Evolutionary conservation across 2,329 filamentous ascomycete species (phyloP), one percentile per base, ranked within the genome.

Genomic region (Leptodontidium sp.): DNA sequence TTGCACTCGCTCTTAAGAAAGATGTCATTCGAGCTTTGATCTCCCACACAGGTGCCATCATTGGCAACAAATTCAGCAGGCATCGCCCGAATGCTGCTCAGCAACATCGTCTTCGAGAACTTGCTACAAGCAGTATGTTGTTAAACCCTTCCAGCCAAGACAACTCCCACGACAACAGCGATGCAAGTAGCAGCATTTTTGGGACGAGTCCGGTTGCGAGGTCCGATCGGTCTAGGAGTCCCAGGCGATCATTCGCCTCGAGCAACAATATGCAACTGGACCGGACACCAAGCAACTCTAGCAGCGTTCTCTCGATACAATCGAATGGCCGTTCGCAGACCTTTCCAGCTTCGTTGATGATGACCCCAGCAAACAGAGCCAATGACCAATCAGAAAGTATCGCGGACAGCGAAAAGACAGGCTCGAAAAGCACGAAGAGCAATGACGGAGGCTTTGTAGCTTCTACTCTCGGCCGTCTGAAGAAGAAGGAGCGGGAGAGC

Each of bases 11-110:
- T 15, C 86, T 99, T 65, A 98, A 99, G 83, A 97, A 94, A 78
- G 94, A 97, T 58, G 92, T 98, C 68, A 93, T 97, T 78, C 93
- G 94, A 77, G 95, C 96, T 0, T 86, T 99, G 57, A 97, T 99
- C 76, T 96, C 93, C 1, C 96, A 99, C 78, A 94, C 95, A 0
- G 96, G 96, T 45, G 94, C 96, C 67, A 98, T 99, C 74, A 93
- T 99, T 61, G 93, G 95, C 65, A 99, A 99, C 85, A 99, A 99
- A 79, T 93, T 99, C 81, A 93, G 91, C 63, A 93, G 93, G 77
- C 93, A 97, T 78, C 89, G 94, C 4, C 94, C 95, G 1, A 93
- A 84, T 72, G 92, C 90, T 64, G 90, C 92, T 68, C 92, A 96
- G 78, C 90, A 93, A 76, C 91, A 86, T 76, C 90, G 91, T 71